phyloP scores from a whole-genome alignment of 2,329 filamentous ascomycete species.

The Exophiala viscosa region DNA sequence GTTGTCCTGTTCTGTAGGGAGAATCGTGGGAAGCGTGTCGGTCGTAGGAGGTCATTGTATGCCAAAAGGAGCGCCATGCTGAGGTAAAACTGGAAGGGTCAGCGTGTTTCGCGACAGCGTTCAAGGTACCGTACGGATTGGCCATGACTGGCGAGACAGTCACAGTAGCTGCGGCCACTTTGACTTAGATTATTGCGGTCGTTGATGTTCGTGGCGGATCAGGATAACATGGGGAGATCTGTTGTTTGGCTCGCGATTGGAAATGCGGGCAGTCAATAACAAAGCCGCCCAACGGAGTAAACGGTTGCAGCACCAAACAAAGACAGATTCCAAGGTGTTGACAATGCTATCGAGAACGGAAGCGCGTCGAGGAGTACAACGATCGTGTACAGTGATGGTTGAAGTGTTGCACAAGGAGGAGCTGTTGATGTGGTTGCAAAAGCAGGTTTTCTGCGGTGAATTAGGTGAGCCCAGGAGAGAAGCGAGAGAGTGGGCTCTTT shows the following conservation, averaged over 20 bases:
- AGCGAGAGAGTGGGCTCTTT: constrained; percentile 6
- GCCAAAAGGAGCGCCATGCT: constrained; percentile 89
- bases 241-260: neutral
- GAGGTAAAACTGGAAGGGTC: constrained; percentile 23
- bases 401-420: constrained; percentile 7
- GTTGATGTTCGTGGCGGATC: constrained; percentile 9
- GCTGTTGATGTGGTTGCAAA: neutral
- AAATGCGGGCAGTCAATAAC: constrained; percentile 12
- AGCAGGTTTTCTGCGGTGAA: constrained; percentile 2
- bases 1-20: constrained; percentile 83
- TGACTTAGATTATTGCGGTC: constrained; percentile 9
- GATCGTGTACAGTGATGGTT: constrained; percentile 3
- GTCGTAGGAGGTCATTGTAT: constrained; percentile 74
- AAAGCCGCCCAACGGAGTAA: constrained; percentile 6
- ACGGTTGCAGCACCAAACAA: constrained; percentile 19
- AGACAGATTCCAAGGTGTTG: constrained; percentile 13
- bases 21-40: constrained; percentile 92
- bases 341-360: constrained; percentile 6
- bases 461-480: constrained; percentile 1
- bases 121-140: constrained; percentile 21
- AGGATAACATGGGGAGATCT: constrained; percentile 13
- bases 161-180: constrained; percentile 25
- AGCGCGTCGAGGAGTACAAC: constrained; percentile 2
- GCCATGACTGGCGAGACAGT: constrained; percentile 26
- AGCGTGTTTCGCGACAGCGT: constrained; percentile 2